Percentiles rank a stretch among this genome's conserved stretches.
These are phyloP conservation scores for Haberlea rhodopensis DNA, from an alignment of 257 asterid species.

Conservation along the genomic window DNA sequence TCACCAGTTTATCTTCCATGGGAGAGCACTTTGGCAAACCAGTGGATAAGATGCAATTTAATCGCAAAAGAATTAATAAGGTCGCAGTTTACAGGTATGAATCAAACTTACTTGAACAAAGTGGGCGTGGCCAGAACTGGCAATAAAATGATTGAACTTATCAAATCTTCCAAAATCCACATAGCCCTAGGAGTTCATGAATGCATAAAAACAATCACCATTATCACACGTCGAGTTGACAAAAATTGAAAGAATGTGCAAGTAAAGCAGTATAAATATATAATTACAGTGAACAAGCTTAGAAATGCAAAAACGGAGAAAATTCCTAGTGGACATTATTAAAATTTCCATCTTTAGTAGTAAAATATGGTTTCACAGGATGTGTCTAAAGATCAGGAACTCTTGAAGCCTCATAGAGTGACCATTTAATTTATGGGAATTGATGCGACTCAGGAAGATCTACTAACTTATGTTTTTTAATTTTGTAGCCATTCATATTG, in stretches of 20 bases:
- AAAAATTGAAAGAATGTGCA: slow-evolving; percentile 6
- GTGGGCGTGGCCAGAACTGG: slow-evolving; percentile 56
- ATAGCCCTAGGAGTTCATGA: slow-evolving; percentile 65
- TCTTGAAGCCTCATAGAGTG: slow-evolving; percentile 1
- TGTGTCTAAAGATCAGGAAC: background rate
- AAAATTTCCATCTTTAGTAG: background rate
- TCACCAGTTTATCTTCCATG: too few species aligned
- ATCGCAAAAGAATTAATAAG: too few species aligned
- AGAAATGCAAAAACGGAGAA: slow-evolving; percentile 2
- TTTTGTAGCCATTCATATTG: background rate
- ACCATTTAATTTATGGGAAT: background rate
- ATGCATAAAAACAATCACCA: slow-evolving; percentile 26
- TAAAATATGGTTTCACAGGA: background rate
- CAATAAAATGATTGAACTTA: slow-evolving; percentile 54
- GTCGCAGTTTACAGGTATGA: slow-evolving; percentile 15
- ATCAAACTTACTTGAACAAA: slow-evolving; percentile 71
- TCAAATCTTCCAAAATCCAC: slow-evolving; percentile 91
- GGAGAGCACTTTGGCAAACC: too few species aligned
- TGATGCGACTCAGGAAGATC: background rate
- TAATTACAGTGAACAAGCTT: background rate
- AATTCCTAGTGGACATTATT: too few species aligned
- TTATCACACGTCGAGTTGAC: slow-evolving; percentile 17
- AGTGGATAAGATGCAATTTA: too few species aligned
- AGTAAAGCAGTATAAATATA: background rate
- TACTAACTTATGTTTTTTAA: background rate